Evolutionary conservation across 2,329 filamentous ascomycete species (phyloP).

Genomic region (Pestalotiopsis sp.): DNA sequence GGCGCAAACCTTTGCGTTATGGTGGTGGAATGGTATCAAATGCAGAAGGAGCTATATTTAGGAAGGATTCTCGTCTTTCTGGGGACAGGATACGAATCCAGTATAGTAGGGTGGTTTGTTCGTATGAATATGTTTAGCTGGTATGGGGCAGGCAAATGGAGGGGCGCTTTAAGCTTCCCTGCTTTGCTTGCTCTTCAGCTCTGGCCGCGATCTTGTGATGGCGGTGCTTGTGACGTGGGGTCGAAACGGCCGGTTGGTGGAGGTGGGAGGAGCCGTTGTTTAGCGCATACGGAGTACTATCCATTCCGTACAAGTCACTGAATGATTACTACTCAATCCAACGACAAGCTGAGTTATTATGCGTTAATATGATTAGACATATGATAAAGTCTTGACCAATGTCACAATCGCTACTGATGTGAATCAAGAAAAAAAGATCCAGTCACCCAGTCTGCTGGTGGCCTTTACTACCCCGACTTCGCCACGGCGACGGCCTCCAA

Average conservation of each 20-base stretch:
- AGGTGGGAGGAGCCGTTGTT: neutral
- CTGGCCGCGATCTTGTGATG: constrained; percentile 3
- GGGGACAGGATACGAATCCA: neutral
- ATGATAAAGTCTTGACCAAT: too few relatives aligned
- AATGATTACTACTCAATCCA: neutral
- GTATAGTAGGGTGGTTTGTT: neutral
- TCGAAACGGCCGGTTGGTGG: neutral
- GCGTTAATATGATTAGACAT: too few relatives aligned
- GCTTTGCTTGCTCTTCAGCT: neutral
- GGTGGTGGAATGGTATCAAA: neutral
- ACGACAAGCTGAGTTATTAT: too few relatives aligned
- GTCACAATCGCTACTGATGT: too few relatives aligned
- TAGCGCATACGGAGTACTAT: neutral
- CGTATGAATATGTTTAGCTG: neutral
- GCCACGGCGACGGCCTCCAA: neutral
- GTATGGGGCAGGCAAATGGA: neutral
- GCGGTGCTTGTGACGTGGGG: constrained; percentile 8
- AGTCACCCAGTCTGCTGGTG: too few relatives aligned
- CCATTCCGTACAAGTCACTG: neutral
- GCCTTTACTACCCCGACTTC: neutral
- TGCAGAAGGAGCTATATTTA: neutral
- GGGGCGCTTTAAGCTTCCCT: neutral
- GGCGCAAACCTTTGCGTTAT: neutral
- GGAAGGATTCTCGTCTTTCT: constrained; percentile 1
- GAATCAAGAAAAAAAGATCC: too few relatives aligned